These are phyloP conservation scores for Eucalyptus cloeziana DNA, from an alignment of 345 rosid genomes.

Conservation along the genomic window DNA sequence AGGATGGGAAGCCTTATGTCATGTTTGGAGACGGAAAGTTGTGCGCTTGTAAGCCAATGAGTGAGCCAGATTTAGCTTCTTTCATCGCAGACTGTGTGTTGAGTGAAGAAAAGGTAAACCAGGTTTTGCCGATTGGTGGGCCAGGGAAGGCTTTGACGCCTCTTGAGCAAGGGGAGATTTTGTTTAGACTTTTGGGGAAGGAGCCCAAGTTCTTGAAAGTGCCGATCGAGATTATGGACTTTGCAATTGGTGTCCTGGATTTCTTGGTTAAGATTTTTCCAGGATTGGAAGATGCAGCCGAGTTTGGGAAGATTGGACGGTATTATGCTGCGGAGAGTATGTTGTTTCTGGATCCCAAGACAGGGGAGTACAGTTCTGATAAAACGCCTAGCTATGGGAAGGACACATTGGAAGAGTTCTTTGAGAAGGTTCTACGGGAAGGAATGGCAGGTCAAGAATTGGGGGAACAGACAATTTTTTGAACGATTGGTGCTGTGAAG, in stretches of 20 bases:
- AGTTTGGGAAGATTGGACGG: conserved; percentile 92
- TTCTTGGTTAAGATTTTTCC: conserved; percentile 66
- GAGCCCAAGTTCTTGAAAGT: conserved; percentile 88
- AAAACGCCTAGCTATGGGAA: conserved; percentile 86
- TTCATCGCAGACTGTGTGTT: conserved; percentile 72
- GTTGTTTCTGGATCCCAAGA: conserved; percentile 75
- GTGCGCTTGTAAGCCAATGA: conserved; percentile 94
- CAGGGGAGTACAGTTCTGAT: conserved; percentile 76
- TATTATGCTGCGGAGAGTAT: conserved; percentile 96
- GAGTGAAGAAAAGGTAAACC: conserved; percentile 64
- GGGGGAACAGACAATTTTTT: conserved; percentile 81
- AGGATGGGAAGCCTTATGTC: conserved; percentile 93
- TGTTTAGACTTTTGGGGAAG: conserved; percentile 62
- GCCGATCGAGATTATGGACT: conserved; percentile 90
- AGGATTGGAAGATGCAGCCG: conserved; percentile 76
- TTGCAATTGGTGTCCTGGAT: conserved; percentile 62
- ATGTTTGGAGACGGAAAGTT: conserved; percentile 95
- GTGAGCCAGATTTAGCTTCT: conserved; percentile 78
- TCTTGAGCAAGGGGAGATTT: conserved; percentile 76
- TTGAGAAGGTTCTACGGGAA: conserved; percentile 60
- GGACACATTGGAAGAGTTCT: conserved; percentile 83
- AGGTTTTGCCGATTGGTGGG: conserved; percentile 82
- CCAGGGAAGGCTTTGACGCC: conserved; percentile 92
- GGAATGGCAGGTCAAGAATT: conserved; percentile 96
- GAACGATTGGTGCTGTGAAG: neutral